These are phyloP conservation scores for Centella asiatica DNA, from an alignment of 129 eudicot genomes.

Conservation along the genomic window DNA sequence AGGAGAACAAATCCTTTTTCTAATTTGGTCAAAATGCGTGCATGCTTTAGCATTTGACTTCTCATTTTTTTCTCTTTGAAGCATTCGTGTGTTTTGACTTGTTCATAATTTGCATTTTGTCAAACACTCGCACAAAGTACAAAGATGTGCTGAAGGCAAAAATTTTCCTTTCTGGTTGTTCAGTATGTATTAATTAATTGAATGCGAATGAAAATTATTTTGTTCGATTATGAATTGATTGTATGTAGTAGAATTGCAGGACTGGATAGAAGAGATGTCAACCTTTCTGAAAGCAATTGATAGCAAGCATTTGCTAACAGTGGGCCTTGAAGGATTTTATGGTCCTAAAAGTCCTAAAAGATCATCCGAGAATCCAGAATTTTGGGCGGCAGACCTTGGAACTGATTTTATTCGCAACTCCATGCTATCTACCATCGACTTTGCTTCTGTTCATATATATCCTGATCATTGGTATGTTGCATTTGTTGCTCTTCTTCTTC, in stretches of 20 bases:
- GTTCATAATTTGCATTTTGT: too few relatives aligned
- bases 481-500: background rate
- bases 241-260: conserved; percentile 46
- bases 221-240: conserved; percentile 4
- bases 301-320: conserved; percentile 67
- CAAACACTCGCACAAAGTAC: too few relatives aligned
- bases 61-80: background rate
- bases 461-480: conserved; percentile 86
- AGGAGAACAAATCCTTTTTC: too few relatives aligned
- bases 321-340: conserved; percentile 92
- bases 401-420: conserved; percentile 90
- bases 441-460: conserved; percentile 91
- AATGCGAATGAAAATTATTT: background rate
- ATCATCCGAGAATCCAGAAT: conserved; percentile 53
- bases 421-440: conserved; percentile 66
- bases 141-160: background rate
- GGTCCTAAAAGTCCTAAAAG: conserved; percentile 80
- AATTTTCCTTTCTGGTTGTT: background rate
- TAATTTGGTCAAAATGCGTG: too few relatives aligned
- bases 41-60: too few relatives aligned
- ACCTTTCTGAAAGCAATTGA: conserved; percentile 65
- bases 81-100: too few relatives aligned
- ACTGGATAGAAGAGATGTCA: conserved; percentile 94
- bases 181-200: background rate
- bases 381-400: conserved; percentile 84